Evolutionary conservation across 176 grass and related monocot species (phyloP).

Genomic region (Cocos nucifera): DNA sequence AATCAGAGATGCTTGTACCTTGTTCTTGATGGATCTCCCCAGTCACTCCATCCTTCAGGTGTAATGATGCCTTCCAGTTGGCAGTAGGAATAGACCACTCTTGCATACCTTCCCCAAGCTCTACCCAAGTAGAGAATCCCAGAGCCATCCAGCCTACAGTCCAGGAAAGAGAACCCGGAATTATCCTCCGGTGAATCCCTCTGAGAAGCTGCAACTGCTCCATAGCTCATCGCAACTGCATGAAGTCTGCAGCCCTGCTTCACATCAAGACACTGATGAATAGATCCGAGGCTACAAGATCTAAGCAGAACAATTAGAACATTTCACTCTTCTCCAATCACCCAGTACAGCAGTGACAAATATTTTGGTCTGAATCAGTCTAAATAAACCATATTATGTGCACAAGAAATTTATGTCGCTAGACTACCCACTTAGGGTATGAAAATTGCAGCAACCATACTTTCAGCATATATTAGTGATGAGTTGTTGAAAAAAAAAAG

Average conservation of each 20-base stretch:
- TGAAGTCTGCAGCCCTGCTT: slow-evolving; percentile 68
- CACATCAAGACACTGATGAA: not conserved
- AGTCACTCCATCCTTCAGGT: slow-evolving; percentile 86
- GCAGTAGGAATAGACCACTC: slow-evolving; percentile 75
- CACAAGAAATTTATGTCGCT: too few relatives aligned
- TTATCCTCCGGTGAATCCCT: slow-evolving; percentile 63
- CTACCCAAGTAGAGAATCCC: slow-evolving; percentile 76
- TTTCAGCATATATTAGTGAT: too few relatives aligned
- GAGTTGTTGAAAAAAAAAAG: not conserved
- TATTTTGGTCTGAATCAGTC: too few relatives aligned
- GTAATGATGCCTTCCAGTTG: slow-evolving; percentile 62
- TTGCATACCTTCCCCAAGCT: slow-evolving; percentile 72
- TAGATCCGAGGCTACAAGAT: not conserved
- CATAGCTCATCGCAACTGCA: slow-evolving; percentile 62
- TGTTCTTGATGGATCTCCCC: slow-evolving; percentile 64
- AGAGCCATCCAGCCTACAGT: slow-evolving; percentile 67
- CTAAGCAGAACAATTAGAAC: too few relatives aligned
- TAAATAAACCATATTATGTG: too few relatives aligned
- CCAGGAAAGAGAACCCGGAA: slow-evolving; percentile 76
- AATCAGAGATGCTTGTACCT: slow-evolving; percentile 19
- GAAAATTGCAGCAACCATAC: too few relatives aligned
- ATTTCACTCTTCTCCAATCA: too few relatives aligned
- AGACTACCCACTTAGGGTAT: too few relatives aligned
- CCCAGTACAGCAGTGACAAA: too few relatives aligned
- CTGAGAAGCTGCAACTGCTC: slow-evolving; percentile 90